These are phyloP conservation scores for Suhomyces faveliae DNA, from an alignment of 805 yeast genomes.

Conservation along the genomic window DNA sequence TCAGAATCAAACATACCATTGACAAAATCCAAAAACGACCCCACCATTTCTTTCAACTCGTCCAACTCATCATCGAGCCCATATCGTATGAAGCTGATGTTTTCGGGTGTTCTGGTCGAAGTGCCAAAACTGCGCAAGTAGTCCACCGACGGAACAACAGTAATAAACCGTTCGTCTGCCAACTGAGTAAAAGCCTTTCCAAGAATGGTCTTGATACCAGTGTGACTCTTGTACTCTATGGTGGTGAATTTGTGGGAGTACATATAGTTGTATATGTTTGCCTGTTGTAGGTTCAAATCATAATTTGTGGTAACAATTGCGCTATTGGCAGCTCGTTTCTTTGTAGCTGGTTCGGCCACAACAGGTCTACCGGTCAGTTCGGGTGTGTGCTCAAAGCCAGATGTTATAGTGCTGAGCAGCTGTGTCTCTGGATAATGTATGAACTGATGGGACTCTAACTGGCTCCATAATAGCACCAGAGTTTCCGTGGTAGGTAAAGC, in stretches of 20 bases:
- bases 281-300: neutral
- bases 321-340: neutral
- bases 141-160: slow-evolving; percentile 14
- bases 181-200: slow-evolving; percentile 3
- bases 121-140: slow-evolving; percentile 6
- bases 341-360: neutral
- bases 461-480: neutral
- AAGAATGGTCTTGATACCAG: slow-evolving; percentile 9
- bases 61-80: slow-evolving; percentile 6
- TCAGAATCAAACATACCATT: slow-evolving; percentile 30
- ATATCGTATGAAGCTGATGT: slow-evolving; percentile 6
- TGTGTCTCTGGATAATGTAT: neutral
- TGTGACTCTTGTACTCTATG: slow-evolving; percentile 10
- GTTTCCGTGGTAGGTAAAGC: slow-evolving; percentile 2
- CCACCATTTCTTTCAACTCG: neutral
- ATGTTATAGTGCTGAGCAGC: neutral
- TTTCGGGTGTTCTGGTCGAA: neutral
- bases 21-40: slow-evolving; percentile 16
- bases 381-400: neutral
- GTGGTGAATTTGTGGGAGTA: slow-evolving; percentile 5
- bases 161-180: slow-evolving; percentile 11
- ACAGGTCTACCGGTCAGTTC: neutral
- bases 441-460: neutral
- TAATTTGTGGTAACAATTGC: neutral
- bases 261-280: neutral